These are phyloP conservation scores for Macrophomina tecta DNA, from an alignment of 2,329 filamentous ascomycete species.

Conservation along the genomic window DNA sequence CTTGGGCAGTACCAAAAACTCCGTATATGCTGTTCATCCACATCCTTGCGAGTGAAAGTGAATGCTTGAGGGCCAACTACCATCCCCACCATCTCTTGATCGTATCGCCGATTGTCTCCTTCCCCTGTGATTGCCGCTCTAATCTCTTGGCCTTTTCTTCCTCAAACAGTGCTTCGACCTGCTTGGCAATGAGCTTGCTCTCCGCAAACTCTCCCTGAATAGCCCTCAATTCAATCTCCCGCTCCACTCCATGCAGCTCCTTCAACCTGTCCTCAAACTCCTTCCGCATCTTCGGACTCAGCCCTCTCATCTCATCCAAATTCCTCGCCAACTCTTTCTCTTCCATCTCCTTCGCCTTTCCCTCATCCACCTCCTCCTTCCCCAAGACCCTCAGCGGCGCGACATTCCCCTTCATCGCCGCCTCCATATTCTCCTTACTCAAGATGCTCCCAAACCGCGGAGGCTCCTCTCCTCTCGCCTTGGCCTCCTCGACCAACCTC, in stretches of 20 bases:
- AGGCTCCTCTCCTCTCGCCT: conserved; percentile 58
- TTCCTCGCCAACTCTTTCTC: conserved; percentile 35
- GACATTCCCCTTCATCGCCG: conserved; percentile 13
- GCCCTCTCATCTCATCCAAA: conserved; percentile 38
- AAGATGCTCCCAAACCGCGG: conserved; percentile 66
- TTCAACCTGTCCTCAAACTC: conserved; percentile 43
- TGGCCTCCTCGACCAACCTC: conserved; percentile 71
- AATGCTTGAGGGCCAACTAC: not conserved
- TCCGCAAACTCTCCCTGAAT: conserved; percentile 41
- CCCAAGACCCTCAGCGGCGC: not conserved
- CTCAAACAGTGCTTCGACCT: conserved; percentile 36
- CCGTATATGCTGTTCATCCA: conserved; percentile 21
- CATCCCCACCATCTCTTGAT: conserved; percentile 38
- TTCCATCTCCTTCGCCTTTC: conserved; percentile 39
- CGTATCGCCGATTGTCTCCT: conserved; percentile 45
- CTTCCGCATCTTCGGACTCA: conserved; percentile 39
- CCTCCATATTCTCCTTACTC: conserved; percentile 38
- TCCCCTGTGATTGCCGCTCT: conserved; percentile 36
- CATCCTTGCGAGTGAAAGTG: not conserved
- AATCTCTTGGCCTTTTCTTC: conserved; percentile 28
- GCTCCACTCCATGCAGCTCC: conserved; percentile 38
- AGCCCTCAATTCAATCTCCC: conserved; percentile 43
- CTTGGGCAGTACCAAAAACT: conserved; percentile 16
- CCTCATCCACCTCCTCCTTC: not conserved
- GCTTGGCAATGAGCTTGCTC: conserved; percentile 39